Percentiles rank a stretch among this genome's conserved stretches.
phyloP scores from a whole-genome alignment of 768 basidiomycete species.

The Podaxis mareebaensis region DNA sequence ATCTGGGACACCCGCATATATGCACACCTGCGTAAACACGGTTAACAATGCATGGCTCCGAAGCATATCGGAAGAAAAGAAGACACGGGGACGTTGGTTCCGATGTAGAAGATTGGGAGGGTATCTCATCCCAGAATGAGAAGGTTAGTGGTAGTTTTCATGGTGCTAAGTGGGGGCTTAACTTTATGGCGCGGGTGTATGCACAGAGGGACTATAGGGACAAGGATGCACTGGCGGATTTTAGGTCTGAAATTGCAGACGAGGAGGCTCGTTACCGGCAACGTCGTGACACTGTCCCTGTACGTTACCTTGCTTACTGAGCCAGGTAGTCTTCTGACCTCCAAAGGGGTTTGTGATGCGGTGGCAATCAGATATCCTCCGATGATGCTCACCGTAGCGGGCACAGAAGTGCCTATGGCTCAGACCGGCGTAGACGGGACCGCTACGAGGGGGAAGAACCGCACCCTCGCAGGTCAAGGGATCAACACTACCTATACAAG shows the following conservation, averaged over 20 bases:
- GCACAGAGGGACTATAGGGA: not conserved
- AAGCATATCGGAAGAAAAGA: slow-evolving; percentile 10
- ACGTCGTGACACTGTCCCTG: not conserved
- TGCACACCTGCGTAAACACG: not conserved
- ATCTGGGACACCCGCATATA: slow-evolving; percentile 2
- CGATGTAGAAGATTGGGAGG: not conserved
- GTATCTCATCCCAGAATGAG: not conserved
- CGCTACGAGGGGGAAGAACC: not conserved
- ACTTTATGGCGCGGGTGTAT: not conserved
- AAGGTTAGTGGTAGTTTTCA: not conserved
- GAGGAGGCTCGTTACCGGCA: not conserved
- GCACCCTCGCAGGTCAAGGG: not conserved
- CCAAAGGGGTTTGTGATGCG: slow-evolving; percentile 1
- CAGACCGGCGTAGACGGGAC: not conserved
- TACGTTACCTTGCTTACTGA: not conserved
- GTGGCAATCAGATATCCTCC: not conserved
- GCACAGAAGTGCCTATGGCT: not conserved
- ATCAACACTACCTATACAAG: not conserved
- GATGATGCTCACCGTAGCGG: not conserved
- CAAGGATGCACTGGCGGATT: slow-evolving; percentile 6
- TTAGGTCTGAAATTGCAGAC: slow-evolving; percentile 3
- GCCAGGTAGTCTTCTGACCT: not conserved
- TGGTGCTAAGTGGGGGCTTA: not conserved
- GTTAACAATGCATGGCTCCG: not conserved
- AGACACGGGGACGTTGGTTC: not conserved